phyloP scores from a whole-genome alignment of 352 stramenopile species.

The Phytophthora rubi region DNA sequence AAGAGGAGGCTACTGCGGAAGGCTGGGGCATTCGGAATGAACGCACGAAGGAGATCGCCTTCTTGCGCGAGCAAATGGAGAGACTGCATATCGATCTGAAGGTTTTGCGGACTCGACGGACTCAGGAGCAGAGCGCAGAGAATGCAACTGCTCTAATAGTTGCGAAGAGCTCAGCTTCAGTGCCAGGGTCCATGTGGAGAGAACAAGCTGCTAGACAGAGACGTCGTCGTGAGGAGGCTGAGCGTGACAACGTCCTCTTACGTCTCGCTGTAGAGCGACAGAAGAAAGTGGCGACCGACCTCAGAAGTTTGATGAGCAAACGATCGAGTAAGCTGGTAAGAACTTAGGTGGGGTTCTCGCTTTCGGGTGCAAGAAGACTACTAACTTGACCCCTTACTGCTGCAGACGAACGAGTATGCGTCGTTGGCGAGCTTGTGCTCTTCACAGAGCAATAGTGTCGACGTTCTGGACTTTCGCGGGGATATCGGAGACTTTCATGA shows the following conservation, averaged over 20 bases:
- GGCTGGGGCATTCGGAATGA: constrained; percentile 24
- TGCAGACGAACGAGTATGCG: constrained; percentile 28
- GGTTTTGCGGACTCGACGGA: constrained; percentile 19
- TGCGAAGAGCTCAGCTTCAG: background rate
- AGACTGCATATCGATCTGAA: constrained; percentile 54
- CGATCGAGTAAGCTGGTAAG: constrained; percentile 21
- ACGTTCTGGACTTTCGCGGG: constrained; percentile 18
- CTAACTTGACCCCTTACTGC: background rate
- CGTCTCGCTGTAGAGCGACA: background rate
- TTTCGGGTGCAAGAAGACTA: background rate
- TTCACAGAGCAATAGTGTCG: constrained; percentile 9
- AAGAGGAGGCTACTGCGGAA: constrained; percentile 39
- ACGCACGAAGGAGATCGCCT: constrained; percentile 60
- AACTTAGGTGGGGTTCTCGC: background rate
- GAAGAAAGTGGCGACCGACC: background rate
- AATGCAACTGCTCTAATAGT: constrained; percentile 4
- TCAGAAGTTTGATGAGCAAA: background rate
- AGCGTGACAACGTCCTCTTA: background rate
- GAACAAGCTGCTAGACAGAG: background rate
- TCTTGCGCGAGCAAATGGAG: constrained; percentile 64
- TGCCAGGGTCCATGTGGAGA: background rate
- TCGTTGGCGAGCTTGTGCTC: constrained; percentile 17
- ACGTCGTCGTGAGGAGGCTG: background rate
- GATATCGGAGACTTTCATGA: constrained; percentile 29
- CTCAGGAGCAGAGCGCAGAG: constrained; percentile 4